Percentiles rank a stretch among this genome's conserved stretches.
Evolutionary conservation across 345 rosid species (phyloP).

Genomic region (Bretschneidera sinensis): DNA sequence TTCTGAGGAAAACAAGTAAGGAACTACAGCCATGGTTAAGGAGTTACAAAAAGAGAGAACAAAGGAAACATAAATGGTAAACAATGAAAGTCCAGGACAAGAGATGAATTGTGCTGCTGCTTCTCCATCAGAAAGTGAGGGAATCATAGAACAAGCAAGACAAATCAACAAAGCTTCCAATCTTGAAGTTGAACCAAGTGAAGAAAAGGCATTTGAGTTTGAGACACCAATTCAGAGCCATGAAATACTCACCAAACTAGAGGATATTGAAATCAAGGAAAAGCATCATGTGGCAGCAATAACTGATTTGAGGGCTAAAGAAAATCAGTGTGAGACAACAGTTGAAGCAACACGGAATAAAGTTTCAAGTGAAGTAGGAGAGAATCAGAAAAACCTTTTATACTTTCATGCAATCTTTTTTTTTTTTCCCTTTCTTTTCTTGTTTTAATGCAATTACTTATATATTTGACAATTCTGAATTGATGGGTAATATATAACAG

Average conservation of each 20-base stretch:
- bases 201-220: conserved; percentile 16
- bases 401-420: conserved; percentile 1
- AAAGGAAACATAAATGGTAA: conserved; percentile 4
- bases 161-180: conserved; percentile 5
- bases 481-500: conserved; percentile 15
- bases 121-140: no score
- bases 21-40: neutral
- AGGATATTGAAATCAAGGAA: no score
- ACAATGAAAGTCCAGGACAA: conserved; percentile 1
- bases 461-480: no score
- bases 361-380: conserved; percentile 28
- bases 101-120: no score
- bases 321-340: no score
- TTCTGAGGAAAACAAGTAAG: conserved; percentile 7
- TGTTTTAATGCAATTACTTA: no score
- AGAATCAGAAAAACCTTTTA: neutral
- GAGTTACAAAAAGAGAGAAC: conserved; percentile 4
- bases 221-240: no score
- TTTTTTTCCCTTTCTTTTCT: neutral
- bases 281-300: no score
- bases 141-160: conserved; percentile 9
- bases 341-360: conserved; percentile 22
- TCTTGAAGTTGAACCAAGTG: conserved; percentile 13
- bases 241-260: neutral
- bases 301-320: no score